Evolutionary conservation across 2,329 filamentous ascomycete genomes (phyloP).

Genomic region (Cladorrhinum sp.): DNA sequence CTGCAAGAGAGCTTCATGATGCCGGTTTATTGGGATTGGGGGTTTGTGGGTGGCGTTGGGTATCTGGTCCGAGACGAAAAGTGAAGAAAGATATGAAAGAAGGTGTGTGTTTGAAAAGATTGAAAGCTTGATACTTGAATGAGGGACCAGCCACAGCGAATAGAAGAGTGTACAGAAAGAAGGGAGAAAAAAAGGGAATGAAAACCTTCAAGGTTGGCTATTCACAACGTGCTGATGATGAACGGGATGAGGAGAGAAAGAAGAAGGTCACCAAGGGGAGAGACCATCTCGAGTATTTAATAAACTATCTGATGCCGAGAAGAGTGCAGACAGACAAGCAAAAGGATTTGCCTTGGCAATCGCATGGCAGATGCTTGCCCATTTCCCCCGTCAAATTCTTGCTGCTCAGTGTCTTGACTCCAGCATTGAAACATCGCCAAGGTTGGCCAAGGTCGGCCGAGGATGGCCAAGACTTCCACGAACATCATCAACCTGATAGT

Average conservation of each 20-base stretch:
- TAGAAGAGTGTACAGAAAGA: background rate
- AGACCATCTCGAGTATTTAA: background rate
- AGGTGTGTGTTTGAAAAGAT: constrained; percentile 1
- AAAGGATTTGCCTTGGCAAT: no score
- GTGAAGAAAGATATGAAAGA: background rate
- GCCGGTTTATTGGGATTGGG: background rate
- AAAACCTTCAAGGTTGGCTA: background rate
- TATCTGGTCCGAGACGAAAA: no score
- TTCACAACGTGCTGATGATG: background rate
- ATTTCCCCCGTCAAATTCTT: background rate
- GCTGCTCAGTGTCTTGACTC: background rate
- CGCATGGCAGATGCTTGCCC: background rate
- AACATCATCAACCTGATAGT: no score
- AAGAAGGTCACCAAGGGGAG: background rate
- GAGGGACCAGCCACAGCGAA: constrained; percentile 4
- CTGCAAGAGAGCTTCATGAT: constrained; percentile 25
- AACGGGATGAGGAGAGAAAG: background rate
- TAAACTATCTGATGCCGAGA: background rate
- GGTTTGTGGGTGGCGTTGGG: no score
- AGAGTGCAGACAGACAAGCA: no score
- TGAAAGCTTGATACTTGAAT: background rate
- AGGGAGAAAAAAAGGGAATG: background rate
- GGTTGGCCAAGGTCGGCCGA: background rate
- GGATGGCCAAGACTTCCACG: no score
- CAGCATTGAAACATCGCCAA: constrained; percentile 7